Conservation (phyloP, 176 grass and related monocot genomes). For the Puya raimondii region DNA sequence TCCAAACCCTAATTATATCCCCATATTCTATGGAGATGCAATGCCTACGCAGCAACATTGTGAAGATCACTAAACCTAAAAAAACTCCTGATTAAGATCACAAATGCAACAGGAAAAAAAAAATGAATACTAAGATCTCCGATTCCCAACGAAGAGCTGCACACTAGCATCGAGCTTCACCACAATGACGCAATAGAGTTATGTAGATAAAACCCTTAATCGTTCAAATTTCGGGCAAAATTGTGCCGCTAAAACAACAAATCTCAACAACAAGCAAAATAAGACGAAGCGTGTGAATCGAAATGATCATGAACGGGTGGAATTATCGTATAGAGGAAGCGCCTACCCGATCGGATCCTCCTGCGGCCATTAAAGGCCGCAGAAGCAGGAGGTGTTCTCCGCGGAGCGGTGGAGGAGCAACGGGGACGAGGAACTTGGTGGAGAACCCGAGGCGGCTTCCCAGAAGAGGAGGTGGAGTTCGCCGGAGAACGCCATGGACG, state of each 20-base stretch:
- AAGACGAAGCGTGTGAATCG: not conserved
- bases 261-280: not conserved
- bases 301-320: not conserved
- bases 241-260: too few relatives aligned
- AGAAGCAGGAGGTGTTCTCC: slow-evolving; percentile 16
- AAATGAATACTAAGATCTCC: too few relatives aligned
- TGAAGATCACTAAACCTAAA: not conserved
- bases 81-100: not conserved
- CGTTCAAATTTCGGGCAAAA: too few relatives aligned
- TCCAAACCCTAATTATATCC: too few relatives aligned
- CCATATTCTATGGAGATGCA: too few relatives aligned
- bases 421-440: not conserved
- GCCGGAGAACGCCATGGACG: slow-evolving; percentile 4
- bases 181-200: too few relatives aligned
- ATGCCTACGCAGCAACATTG: not conserved
- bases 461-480: not conserved
- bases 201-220: too few relatives aligned
- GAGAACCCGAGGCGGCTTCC: slow-evolving; percentile 5
- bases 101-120: too few relatives aligned
- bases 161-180: too few relatives aligned
- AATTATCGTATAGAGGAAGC: not conserved
- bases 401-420: slow-evolving; percentile 16
- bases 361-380: slow-evolving; percentile 15
- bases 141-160: too few relatives aligned
- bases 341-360: slow-evolving; percentile 19